Evolutionary conservation across 352 stramenopile genomes (phyloP).

Genomic region (Thraustochytrium sp.): DNA sequence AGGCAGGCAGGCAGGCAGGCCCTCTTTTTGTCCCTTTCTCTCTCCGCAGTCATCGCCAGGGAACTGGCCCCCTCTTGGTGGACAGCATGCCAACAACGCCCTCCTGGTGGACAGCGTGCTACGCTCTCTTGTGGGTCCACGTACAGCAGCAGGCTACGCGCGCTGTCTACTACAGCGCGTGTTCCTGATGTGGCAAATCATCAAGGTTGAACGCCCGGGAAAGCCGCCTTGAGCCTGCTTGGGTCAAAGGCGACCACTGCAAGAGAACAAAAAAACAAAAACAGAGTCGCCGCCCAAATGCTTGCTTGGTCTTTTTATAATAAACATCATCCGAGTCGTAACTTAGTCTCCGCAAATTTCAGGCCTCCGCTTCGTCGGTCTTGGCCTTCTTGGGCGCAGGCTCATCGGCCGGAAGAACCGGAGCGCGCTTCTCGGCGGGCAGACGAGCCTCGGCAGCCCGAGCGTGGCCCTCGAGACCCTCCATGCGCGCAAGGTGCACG

Average conservation of each 20-base stretch:
- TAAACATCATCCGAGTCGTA: background rate
- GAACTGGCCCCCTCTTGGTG: too few species aligned
- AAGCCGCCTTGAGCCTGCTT: too few species aligned
- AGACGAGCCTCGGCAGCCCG: constrained; percentile 55
- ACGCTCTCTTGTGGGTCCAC: too few species aligned
- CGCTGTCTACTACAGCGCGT: too few species aligned
- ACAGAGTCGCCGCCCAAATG: background rate
- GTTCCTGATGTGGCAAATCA: too few species aligned
- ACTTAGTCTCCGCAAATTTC: too few species aligned
- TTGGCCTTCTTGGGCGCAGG: background rate
- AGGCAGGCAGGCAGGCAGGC: background rate
- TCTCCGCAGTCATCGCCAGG: too few species aligned
- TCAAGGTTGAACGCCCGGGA: too few species aligned
- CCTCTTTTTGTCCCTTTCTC: background rate
- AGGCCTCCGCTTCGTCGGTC: background rate
- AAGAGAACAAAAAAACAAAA: background rate
- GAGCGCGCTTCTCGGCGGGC: constrained; percentile 7
- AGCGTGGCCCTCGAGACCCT: constrained; percentile 76
- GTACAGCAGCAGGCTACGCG: too few species aligned
- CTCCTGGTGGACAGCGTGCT: too few species aligned
- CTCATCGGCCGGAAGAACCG: background rate
- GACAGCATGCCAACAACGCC: too few species aligned
- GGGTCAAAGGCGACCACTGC: too few species aligned
- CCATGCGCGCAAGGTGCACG: constrained; percentile 81
- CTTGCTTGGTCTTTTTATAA: background rate